These are phyloP conservation scores for Xylaria polymorpha DNA, from an alignment of 2,329 filamentous ascomycete species.

Conservation along the genomic window DNA sequence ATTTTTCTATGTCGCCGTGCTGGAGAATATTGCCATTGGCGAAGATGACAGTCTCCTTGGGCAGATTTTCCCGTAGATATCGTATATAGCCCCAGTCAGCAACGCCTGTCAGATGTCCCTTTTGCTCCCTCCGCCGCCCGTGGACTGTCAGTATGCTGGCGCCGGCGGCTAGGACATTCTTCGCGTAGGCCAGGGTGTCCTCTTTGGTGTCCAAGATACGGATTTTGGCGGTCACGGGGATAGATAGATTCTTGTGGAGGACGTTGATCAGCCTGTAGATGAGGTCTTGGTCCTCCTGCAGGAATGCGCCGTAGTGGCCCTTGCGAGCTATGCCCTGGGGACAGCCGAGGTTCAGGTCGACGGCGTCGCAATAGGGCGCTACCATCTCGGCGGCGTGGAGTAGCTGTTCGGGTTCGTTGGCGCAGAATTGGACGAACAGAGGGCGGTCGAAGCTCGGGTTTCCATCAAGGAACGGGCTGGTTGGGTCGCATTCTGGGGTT, in stretches of 20 bases:
- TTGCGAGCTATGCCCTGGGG: slow-evolving; percentile 94
- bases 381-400: slow-evolving; percentile 82
- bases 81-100: slow-evolving; percentile 91
- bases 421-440: slow-evolving; percentile 96
- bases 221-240: slow-evolving; percentile 96
- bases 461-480: slow-evolving; percentile 77
- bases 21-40: slow-evolving; percentile 95
- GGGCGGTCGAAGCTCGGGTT: slow-evolving; percentile 87
- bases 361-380: slow-evolving; percentile 89
- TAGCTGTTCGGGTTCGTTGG: slow-evolving; percentile 83
- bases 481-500: slow-evolving; percentile 26
- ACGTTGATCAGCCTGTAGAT: slow-evolving; percentile 85
- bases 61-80: slow-evolving; percentile 84
- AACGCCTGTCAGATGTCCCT: slow-evolving; percentile 92
- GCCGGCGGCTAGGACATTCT: slow-evolving; percentile 85
- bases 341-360: slow-evolving; percentile 95
- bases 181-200: slow-evolving; percentile 87
- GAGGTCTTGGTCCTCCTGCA: slow-evolving; percentile 91
- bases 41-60: slow-evolving; percentile 90
- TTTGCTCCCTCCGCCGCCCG: slow-evolving; percentile 88
- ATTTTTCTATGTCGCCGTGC: slow-evolving; percentile 79
- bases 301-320: slow-evolving; percentile 91
- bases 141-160: slow-evolving; percentile 95
- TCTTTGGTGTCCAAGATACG: slow-evolving; percentile 88
- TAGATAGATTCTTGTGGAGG: slow-evolving; percentile 79